Conservation (phyloP, 2,329 filamentous ascomycete genomes). For the Cladosporium sp. region DNA sequence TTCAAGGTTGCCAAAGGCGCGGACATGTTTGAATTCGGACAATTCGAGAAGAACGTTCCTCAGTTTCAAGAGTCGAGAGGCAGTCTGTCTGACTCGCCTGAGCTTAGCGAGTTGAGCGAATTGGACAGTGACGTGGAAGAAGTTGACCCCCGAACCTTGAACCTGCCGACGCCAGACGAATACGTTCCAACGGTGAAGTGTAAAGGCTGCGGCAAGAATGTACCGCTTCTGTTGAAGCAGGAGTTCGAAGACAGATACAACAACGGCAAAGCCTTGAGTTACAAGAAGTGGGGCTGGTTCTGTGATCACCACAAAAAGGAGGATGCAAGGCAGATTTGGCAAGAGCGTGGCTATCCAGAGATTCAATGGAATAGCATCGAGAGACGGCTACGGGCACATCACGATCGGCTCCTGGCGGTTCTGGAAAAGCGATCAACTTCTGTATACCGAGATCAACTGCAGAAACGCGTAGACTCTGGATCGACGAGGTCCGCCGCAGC, state of each 20-base stretch:
- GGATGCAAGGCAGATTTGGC: constrained; percentile 32
- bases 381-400: constrained; percentile 30
- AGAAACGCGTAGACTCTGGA: constrained; percentile 27
- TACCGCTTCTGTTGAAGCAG: constrained; percentile 29
- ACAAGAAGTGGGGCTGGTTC: constrained; percentile 37
- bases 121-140: constrained; percentile 20
- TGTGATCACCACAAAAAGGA: constrained; percentile 35
- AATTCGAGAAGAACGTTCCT: background rate
- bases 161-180: constrained; percentile 16
- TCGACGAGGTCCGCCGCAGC: constrained; percentile 24
- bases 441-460: constrained; percentile 30
- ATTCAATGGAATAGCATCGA: constrained; percentile 36
- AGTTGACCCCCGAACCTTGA: constrained; percentile 9
- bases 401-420: constrained; percentile 28
- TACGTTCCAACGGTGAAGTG: constrained; percentile 24
- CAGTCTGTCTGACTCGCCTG: background rate
- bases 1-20: constrained; percentile 17
- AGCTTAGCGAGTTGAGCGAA: constrained; percentile 20
- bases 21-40: constrained; percentile 16
- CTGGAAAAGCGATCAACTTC: constrained; percentile 29
- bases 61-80: background rate
- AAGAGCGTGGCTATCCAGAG: constrained; percentile 34
- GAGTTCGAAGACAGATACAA: constrained; percentile 33
- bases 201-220: constrained; percentile 28
- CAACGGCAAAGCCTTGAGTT: constrained; percentile 27